phyloP scores from a whole-genome alignment of 768 basidiomycete genomes.

The Rhodotorula babjevae region DNA sequence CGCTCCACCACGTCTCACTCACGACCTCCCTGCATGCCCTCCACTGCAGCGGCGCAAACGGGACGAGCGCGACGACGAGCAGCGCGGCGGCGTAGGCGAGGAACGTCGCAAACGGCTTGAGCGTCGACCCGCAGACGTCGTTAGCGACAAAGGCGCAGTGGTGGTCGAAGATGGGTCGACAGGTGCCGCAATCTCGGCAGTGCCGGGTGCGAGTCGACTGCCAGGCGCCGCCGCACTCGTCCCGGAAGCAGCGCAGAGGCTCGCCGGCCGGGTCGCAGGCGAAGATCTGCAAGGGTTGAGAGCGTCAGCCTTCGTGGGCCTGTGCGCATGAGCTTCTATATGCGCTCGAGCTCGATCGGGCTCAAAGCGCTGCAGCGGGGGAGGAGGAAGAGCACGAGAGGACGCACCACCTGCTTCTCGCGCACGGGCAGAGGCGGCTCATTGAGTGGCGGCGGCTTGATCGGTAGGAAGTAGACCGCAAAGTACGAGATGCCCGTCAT shows the following conservation, averaged over 20 bases:
- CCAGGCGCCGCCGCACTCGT: constrained; percentile 16
- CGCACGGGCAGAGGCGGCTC: constrained; percentile 3
- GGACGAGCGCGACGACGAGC: constrained; percentile 24
- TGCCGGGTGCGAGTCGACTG: constrained; percentile 26
- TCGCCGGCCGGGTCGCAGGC: constrained; percentile 11
- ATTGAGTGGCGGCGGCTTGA: background rate
- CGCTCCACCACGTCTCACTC: constrained; percentile 10
- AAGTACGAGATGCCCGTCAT: constrained; percentile 15
- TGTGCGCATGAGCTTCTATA: too few relatives aligned
- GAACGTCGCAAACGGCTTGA: constrained; percentile 16
- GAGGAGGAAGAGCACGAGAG: background rate
- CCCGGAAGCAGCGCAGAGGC: constrained; percentile 7
- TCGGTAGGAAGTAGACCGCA: constrained; percentile 9
- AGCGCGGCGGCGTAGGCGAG: constrained; percentile 19
- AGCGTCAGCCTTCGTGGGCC: too few relatives aligned
- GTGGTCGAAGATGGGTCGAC: constrained; percentile 23
- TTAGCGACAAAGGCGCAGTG: constrained; percentile 35
- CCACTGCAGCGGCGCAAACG: constrained; percentile 14
- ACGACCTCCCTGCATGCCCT: constrained; percentile 9
- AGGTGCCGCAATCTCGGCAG: constrained; percentile 24
- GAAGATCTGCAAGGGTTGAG: constrained; percentile 9
- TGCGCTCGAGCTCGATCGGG: too few relatives aligned
- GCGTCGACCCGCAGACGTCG: constrained; percentile 12
- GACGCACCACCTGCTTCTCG: constrained; percentile 9
- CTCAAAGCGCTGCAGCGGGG: too few relatives aligned